Conservation (phyloP, 805 yeast genomes). For the Saccharomycodes ludwigii region DNA sequence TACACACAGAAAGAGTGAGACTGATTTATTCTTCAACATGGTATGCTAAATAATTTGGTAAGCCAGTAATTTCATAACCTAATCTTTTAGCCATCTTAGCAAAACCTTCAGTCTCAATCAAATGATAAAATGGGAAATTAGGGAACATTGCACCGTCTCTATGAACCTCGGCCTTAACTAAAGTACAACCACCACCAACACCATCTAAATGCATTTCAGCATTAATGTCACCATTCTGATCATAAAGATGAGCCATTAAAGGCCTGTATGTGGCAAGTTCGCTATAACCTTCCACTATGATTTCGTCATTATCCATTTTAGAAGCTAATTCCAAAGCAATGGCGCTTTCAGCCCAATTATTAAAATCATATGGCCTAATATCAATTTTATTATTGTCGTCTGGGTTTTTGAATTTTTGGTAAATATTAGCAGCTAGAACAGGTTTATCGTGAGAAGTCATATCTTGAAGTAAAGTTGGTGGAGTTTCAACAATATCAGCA, state of each 20-base stretch:
- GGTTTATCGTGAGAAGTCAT: conserved; percentile 77
- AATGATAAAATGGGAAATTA: conserved; percentile 90
- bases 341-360: conserved; percentile 87
- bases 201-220: conserved; percentile 85
- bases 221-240: conserved; percentile 44
- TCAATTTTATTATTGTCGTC: conserved; percentile 39
- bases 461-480: conserved; percentile 73
- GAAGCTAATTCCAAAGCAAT: conserved; percentile 68
- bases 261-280: conserved; percentile 92
- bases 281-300: conserved; percentile 86
- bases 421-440: conserved; percentile 85
- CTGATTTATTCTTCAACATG: conserved; percentile 63
- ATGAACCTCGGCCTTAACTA: conserved; percentile 96
- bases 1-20: not conserved
- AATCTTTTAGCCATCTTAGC: conserved; percentile 96
- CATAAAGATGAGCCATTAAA: conserved; percentile 82
- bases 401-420: conserved; percentile 67
- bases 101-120: conserved; percentile 96
- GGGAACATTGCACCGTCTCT: conserved; percentile 99
- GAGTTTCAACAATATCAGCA: conserved; percentile 87
- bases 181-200: conserved; percentile 93
- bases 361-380: conserved; percentile 86
- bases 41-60: conserved; percentile 88
- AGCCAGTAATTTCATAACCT: conserved; percentile 82
- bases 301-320: conserved; percentile 72